Base-by-base conservation (phyloP, 768 basidiomycete species). In the Dictyophora rubrovolvata region DNA sequence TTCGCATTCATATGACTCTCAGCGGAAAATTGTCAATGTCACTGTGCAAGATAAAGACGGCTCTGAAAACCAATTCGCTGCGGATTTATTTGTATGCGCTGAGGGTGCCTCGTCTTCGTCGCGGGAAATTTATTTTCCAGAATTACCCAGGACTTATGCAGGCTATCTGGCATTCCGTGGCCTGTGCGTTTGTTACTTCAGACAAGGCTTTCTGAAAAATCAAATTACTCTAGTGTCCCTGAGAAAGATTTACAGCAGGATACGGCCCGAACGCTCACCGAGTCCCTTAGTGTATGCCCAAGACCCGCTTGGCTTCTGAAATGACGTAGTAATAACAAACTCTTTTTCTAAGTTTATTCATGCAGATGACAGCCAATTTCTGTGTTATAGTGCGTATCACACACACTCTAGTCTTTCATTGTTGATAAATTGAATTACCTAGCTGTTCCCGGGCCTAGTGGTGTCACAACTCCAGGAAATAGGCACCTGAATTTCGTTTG, bases 131-230 rank as follows among this genome's bases (percentile, higher is more conserved):
- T 59, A 59, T 36, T 59, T 59, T 42, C 55, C 55, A 35, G 36
- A 21, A 12, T 12, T 59, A 48, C 57, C 57, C 21, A 59, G 57
- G 21, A 12, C 49, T 11, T 59, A 59, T 42, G 50, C 57, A 16
- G 57, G 57, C 14, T 59, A 59, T 53, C 50, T 59, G 49, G 57
- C 57, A n/a, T 59, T 59, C 50, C 57, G 57, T 5, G 57, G 57
- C 1, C 35, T 59, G 57, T 59, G 48, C 21, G 57, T 12, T n/a
- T 42, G 11, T 42, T 42, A 14, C 4, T 42, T n/a, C 2, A n/a
- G 4, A 14, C 10, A 9, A 42, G n/a, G 10, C 21, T 22, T 51
- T n/a, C 33, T 52, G 28, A 51, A 18, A 0, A n/a, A 51, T 34
- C n/a, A 52, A 36, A 8, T 51, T 28, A 33, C 23, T n/a, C n/a